Percentiles rank a stretch among this genome's conserved stretches.
phyloP scores from a whole-genome alignment of 495 filamentous ascomycete species.

The Podospora pseudopauciseta region DNA sequence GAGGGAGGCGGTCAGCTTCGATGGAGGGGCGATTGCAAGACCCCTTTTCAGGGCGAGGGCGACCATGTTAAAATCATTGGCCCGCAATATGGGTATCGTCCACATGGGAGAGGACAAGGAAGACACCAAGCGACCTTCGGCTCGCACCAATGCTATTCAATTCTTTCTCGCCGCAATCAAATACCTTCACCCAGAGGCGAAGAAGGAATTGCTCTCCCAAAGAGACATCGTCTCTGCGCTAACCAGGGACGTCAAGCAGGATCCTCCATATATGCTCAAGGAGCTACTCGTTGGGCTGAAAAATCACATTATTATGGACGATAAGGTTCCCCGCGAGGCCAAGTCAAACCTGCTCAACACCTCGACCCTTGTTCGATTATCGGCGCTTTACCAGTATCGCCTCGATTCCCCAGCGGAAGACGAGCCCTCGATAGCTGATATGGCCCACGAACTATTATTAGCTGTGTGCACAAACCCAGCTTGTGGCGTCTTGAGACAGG shows the following conservation, averaged over 20 bases:
- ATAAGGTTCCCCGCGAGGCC: conserved; percentile 59
- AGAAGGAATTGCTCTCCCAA: conserved; percentile 71
- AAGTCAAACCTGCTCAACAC: conserved; percentile 72
- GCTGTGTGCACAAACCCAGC: conserved; percentile 66
- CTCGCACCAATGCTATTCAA: conserved; percentile 70
- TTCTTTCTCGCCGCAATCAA: conserved; percentile 72
- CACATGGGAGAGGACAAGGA: conserved; percentile 51
- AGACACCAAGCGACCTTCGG: conserved; percentile 57
- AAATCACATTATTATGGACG: conserved; percentile 64
- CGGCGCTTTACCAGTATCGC: conserved; percentile 66
- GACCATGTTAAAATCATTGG: conserved; percentile 69
- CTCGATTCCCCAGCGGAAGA: conserved; percentile 27
- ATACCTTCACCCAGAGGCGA: conserved; percentile 64
- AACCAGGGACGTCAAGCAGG: conserved; percentile 65
- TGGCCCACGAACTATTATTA: conserved; percentile 68
- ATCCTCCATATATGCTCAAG: conserved; percentile 63
- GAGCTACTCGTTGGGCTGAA: conserved; percentile 66
- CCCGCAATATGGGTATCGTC: conserved; percentile 54
- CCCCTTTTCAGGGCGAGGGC: conserved; percentile 65
- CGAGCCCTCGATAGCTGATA: conserved; percentile 47
- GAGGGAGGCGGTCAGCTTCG: conserved; percentile 71
- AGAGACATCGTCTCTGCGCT: conserved; percentile 64
- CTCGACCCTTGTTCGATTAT: conserved; percentile 64
- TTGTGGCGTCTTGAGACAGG: conserved; percentile 63
- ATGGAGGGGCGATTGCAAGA: conserved; percentile 72